Base-by-base conservation (phyloP, 164 flowering plant species). In the Liquidambar formosana region DNA sequence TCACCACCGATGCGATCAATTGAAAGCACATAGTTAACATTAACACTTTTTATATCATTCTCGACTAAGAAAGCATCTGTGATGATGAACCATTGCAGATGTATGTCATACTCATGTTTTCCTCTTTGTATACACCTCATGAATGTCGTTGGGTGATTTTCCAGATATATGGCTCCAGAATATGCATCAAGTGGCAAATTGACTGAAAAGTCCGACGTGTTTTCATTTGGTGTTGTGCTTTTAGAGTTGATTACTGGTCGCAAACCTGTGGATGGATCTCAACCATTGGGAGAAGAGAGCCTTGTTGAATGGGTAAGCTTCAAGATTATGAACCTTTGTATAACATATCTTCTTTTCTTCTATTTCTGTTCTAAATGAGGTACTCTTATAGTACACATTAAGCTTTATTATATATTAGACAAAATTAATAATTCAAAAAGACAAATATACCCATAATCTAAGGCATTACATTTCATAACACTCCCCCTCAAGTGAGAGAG, bases 81-180 rank as follows among this genome's bases (percentile, higher is more conserved):
- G 16, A 4, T 15, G n/a, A 15, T 16, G 45, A 54, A 6, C 28
- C 23, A 49, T 26, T 18, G 65, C 10, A 48, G 18, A 49, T 27
- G n/a, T 47, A 25, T 13, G 25, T 15, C 1, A 33, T 10, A 10
- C 1, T 14, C 53, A 19, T 18, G 1, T 2, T 23, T 18, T 27
- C 26, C 19, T 12, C 13, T 1, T 1, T 19, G n/a, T 46, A 28
- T 23, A 28, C 8, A 21, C 49, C 11, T 22, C 4, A 18, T 48
- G 19, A 18, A 48, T 47, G 12, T 15, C 18, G 45, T 27, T 41
- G 15, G 70, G 56, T 53, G 27, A 45, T 65, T 66, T 63, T 69
- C 52, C 82, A 88, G 93, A 49, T 88, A 88, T 70, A 78, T 88
- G 87, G 90, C 92, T 73, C 92, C 92, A 12, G 92, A 88, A 56